Evolutionary conservation across 495 filamentous ascomycete genomes (phyloP), one percentile per base, ranked within the genome.

Genomic region (Cercophora newfieldiana): DNA sequence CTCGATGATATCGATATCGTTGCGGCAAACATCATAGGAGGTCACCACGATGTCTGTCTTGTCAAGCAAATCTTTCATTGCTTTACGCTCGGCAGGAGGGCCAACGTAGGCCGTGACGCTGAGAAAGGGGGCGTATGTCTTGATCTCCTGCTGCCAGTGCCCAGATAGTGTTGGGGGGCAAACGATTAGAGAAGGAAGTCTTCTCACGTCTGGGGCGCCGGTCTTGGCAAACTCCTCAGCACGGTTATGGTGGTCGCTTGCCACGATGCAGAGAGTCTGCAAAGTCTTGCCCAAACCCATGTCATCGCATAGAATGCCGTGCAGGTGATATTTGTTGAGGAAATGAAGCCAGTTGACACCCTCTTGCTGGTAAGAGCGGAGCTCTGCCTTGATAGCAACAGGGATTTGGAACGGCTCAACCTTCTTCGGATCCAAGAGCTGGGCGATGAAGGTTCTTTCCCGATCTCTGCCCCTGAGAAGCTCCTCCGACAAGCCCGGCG

Each of bases 311-410:
- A 99, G 92, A 79, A 99, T 97, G 47, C 95, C 95, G 69, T 99
- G 95, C 18, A 99, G 86, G 75, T 98, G 92, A 73, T 97, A 99
- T 44, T 92, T 93, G 72, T 98, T 99, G 69, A 99, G 89, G 82
- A 99, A 99, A 57, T 94, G 88, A 53, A 99, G 89, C 95, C 95
- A 99, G 73, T 98, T 99, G 77, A 99, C 94, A 77, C 95, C 95
- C 53, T 99, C 95, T 76, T 99, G 95, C 76, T 99, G 95, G 72
- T 99, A 99, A 0, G 93, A 95, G 67, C 95, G 89, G 24, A 99
- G 85, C 59, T 94, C 91, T 0, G 95, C 96, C 78, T 98, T 98
- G 78, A 99, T 99, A 37, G 93, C 88, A 60, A 99, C 96, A 1
- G 96, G 95, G 53, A 99, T 91, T 60, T 90, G 77, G 77, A 98